These are phyloP conservation scores for Serendipita sp. DNA, from an alignment of 768 basidiomycete genomes.

Conservation along the genomic window DNA sequence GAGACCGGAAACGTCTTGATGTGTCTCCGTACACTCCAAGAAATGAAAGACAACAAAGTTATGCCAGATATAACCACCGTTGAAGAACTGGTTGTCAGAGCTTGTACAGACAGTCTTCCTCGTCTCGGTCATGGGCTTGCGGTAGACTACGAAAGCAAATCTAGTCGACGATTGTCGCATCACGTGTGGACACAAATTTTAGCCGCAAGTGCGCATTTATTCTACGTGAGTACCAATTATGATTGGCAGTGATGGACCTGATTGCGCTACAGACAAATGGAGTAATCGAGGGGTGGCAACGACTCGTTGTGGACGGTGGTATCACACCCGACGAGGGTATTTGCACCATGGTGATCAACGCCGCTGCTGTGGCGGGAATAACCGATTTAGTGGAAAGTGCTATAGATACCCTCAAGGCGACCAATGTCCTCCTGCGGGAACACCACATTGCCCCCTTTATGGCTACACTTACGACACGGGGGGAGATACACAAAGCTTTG, in stretches of 20 bases:
- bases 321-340: constrained; percentile 59
- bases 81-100: constrained; percentile 35
- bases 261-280: constrained; percentile 40
- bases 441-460: constrained; percentile 64
- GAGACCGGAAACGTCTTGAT: constrained; percentile 42
- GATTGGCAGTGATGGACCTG: neutral
- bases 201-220: constrained; percentile 38
- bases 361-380: constrained; percentile 56
- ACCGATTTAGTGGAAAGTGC: constrained; percentile 52
- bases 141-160: constrained; percentile 36
- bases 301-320: constrained; percentile 32
- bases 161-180: constrained; percentile 35
- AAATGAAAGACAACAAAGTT: constrained; percentile 37
- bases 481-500: constrained; percentile 46
- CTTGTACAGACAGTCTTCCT: constrained; percentile 36
- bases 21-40: constrained; percentile 41
- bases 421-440: constrained; percentile 39
- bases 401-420: constrained; percentile 34
- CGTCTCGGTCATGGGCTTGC: constrained; percentile 61
- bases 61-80: constrained; percentile 33
- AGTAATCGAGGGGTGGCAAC: constrained; percentile 43
- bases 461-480: constrained; percentile 48
- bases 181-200: constrained; percentile 53
- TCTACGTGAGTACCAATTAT: constrained; percentile 40
- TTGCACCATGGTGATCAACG: constrained; percentile 49